Percentiles rank a stretch among this genome's conserved stretches.
phyloP scores from a whole-genome alignment of 495 filamentous ascomycete species.

The Neurospora intermedia region DNA sequence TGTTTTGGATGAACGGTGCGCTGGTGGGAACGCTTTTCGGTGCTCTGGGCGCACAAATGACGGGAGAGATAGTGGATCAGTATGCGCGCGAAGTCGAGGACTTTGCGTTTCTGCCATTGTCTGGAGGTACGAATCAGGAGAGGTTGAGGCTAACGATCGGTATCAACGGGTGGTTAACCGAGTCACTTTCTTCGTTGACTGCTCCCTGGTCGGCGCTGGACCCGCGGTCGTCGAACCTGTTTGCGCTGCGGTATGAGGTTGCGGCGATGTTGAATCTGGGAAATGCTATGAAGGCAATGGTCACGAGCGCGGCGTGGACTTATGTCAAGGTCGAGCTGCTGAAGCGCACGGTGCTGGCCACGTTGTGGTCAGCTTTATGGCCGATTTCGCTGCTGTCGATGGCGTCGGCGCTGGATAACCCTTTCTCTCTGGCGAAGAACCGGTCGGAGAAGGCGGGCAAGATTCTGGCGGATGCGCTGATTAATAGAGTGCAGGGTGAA shows the following conservation, averaged over 20 bases:
- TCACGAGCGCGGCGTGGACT: constrained; percentile 61
- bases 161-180: constrained; percentile 60
- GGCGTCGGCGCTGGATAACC: constrained; percentile 66
- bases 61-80: constrained; percentile 67
- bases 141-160: constrained; percentile 67
- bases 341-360: constrained; percentile 62
- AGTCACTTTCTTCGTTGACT: constrained; percentile 46
- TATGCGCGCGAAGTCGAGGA: constrained; percentile 81
- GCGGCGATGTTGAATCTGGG: constrained; percentile 65
- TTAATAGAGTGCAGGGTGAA: constrained; percentile 76
- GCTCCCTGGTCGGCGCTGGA: constrained; percentile 68
- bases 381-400: constrained; percentile 59
- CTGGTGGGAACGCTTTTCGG: constrained; percentile 81
- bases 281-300: constrained; percentile 52
- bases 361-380: constrained; percentile 63
- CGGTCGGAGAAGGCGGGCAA: constrained; percentile 74
- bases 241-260: constrained; percentile 74
- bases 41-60: constrained; percentile 82
- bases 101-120: constrained; percentile 73
- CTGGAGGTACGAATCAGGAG: constrained; percentile 23
- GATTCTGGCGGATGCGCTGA: constrained; percentile 73
- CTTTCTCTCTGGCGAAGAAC: constrained; percentile 66
- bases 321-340: constrained; percentile 62
- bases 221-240: constrained; percentile 53
- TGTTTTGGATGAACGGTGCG: constrained; percentile 69